Evolutionary conservation across 495 filamentous ascomycete species (phyloP).

Genomic region (Penicilliopsis zonata): DNA sequence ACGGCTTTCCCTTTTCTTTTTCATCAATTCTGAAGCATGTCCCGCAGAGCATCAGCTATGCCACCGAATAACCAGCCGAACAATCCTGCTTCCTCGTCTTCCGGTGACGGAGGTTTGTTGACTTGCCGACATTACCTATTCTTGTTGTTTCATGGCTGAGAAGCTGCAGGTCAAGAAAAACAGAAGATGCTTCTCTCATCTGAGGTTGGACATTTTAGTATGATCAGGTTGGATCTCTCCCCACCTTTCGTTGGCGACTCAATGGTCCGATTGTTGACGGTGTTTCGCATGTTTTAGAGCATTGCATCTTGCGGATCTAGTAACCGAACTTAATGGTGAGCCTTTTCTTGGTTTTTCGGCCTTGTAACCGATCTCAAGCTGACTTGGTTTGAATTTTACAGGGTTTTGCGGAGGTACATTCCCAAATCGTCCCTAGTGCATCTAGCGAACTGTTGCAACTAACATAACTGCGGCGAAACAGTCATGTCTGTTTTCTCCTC

Average conservation of each 20-base stretch:
- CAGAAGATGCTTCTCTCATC: slow-evolving; percentile 72
- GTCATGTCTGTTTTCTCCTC: slow-evolving; percentile 94
- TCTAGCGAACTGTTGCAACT: too few relatives aligned
- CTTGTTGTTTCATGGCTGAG: slow-evolving; percentile 14
- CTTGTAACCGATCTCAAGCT: neutral
- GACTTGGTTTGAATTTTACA: slow-evolving; percentile 9
- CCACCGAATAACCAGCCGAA: slow-evolving; percentile 22
- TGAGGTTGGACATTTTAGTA: slow-evolving; percentile 67
- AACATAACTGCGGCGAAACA: too few relatives aligned
- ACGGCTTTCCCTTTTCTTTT: neutral
- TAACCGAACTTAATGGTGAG: slow-evolving; percentile 89
- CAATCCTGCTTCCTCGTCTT: slow-evolving; percentile 19
- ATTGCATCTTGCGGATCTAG: slow-evolving; percentile 86
- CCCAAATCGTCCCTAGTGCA: too few relatives aligned
- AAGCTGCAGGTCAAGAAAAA: slow-evolving; percentile 55
- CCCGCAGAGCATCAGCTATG: slow-evolving; percentile 32
- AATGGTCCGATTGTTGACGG: slow-evolving; percentile 1
- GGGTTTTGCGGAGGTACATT: slow-evolving; percentile 46
- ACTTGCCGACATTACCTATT: slow-evolving; percentile 5
- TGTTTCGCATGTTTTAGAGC: slow-evolving; percentile 46
- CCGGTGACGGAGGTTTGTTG: slow-evolving; percentile 27
- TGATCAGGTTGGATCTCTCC: slow-evolving; percentile 52
- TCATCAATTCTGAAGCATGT: slow-evolving; percentile 26
- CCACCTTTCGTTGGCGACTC: neutral
- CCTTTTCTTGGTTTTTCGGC: neutral